These are phyloP conservation scores for Chaetomium olivaceum DNA, from an alignment of 2,329 filamentous ascomycete species.

Conservation along the genomic window DNA sequence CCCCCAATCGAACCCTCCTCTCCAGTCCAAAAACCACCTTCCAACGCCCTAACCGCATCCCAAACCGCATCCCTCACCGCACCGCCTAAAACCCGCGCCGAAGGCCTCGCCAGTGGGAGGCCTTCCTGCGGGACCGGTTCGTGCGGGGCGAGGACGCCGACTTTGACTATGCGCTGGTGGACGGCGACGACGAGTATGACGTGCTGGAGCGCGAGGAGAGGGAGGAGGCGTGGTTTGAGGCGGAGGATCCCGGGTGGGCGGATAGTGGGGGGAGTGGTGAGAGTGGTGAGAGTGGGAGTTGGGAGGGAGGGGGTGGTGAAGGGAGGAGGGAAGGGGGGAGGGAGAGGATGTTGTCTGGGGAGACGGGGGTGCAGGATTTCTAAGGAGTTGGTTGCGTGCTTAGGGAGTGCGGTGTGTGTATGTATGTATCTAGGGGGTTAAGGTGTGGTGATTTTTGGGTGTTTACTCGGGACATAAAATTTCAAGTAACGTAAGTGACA, in stretches of 20 bases:
- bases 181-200: constrained; percentile 72
- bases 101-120: constrained; percentile 70
- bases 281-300: constrained; percentile 32
- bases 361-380: constrained; percentile 74
- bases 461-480: background rate
- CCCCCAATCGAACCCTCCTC: no score
- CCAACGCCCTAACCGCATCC: constrained; percentile 49
- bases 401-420: background rate
- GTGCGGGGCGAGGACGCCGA: constrained; percentile 72
- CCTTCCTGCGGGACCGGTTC: constrained; percentile 73
- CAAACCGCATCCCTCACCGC: constrained; percentile 50
- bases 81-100: constrained; percentile 59
- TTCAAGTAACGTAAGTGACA: background rate
- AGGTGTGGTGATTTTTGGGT: background rate
- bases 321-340: constrained; percentile 1
- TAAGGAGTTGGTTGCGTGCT: constrained; percentile 36
- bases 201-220: constrained; percentile 58
- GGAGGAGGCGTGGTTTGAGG: constrained; percentile 78
- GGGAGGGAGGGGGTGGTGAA: constrained; percentile 1
- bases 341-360: constrained; percentile 46
- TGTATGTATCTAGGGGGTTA: background rate
- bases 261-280: constrained; percentile 41
- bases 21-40: background rate
- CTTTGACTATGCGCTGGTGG: constrained; percentile 73
- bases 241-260: constrained; percentile 70